A percentile compares a stretch with the other conserved stretches of the same genome.
Evolutionary conservation across 169 alveolate species (phyloP).

Genomic region (Neospora caninum): DNA sequence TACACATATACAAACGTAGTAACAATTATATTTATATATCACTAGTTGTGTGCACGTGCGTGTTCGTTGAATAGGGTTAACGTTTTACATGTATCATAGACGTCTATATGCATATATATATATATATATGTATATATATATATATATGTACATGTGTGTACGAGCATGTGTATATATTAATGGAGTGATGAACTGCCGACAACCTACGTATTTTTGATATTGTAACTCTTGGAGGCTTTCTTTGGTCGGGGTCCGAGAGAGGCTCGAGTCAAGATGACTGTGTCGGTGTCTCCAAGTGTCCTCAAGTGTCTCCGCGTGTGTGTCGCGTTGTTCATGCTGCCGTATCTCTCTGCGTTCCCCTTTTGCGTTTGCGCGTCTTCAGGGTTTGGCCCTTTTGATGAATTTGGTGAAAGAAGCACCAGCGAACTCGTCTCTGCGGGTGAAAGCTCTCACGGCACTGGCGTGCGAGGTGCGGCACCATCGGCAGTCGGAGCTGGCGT

Average conservation of each 20-base stretch:
- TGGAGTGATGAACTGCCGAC: too few species aligned
- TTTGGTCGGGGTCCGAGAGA: too few species aligned
- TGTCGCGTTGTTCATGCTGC: background rate
- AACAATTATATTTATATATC: background rate
- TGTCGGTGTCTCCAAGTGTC: background rate
- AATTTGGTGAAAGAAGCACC: conserved; percentile 41
- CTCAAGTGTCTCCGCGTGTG: background rate
- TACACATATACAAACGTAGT: background rate
- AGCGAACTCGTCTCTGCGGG: background rate
- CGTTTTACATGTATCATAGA: background rate
- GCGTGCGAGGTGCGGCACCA: conserved; percentile 48
- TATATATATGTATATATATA: background rate
- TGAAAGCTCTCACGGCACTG: conserved; percentile 45
- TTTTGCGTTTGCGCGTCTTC: background rate
- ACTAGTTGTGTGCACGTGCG: too few species aligned
- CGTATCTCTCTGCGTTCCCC: background rate
- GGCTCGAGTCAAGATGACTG: background rate
- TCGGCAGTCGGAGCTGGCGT: conserved; percentile 19
- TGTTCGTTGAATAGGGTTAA: too few species aligned
- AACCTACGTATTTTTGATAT: too few species aligned
- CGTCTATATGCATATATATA: background rate
- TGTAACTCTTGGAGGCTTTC: too few species aligned
- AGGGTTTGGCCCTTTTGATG: conserved; percentile 41
- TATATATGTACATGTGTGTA: background rate
- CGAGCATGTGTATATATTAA: background rate